Evolutionary conservation across 2,329 filamentous ascomycete species (phyloP).

Genomic region (Fusarium torreyae): DNA sequence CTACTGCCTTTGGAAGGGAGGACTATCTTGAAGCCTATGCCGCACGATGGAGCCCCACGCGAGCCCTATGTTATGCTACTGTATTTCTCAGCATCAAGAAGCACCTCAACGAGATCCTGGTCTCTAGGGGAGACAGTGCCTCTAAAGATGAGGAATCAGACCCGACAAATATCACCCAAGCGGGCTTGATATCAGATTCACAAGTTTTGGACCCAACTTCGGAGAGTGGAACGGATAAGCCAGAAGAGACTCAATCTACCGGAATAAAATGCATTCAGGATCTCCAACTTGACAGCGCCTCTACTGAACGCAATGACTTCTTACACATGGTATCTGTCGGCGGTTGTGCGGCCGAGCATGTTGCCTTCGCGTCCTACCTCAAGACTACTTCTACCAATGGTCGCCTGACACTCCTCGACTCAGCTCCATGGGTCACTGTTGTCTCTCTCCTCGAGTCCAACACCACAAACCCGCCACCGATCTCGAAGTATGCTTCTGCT

Average conservation of each 20-base stretch:
- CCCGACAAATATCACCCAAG: slow-evolving; percentile 17
- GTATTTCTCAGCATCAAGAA: slow-evolving; percentile 61
- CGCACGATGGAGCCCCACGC: slow-evolving; percentile 89
- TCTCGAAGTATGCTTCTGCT: slow-evolving; percentile 69
- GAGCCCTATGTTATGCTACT: slow-evolving; percentile 84
- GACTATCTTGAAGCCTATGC: slow-evolving; percentile 87
- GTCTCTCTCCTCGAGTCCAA: slow-evolving; percentile 70
- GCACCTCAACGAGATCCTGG: slow-evolving; percentile 53
- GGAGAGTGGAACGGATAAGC: not conserved
- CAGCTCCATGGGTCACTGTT: slow-evolving; percentile 81
- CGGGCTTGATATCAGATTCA: slow-evolving; percentile 1
- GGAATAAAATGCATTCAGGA: slow-evolving; percentile 16
- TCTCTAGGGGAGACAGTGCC: slow-evolving; percentile 2
- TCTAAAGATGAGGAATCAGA: not conserved
- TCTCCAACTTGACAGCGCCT: slow-evolving; percentile 19
- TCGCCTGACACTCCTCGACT: slow-evolving; percentile 79
- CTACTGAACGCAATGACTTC: not conserved
- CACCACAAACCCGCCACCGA: slow-evolving; percentile 66
- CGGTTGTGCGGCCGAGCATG: slow-evolving; percentile 74
- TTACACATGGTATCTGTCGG: slow-evolving; percentile 66
- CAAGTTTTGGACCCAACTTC: not conserved
- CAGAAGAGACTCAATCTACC: not conserved
- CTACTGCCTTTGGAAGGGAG: slow-evolving; percentile 79
- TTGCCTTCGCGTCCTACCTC: slow-evolving; percentile 65
- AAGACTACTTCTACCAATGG: slow-evolving; percentile 48